Base-by-base conservation (phyloP, 176 grass and related monocot genomes). In the Aegilops longissima region DNA sequence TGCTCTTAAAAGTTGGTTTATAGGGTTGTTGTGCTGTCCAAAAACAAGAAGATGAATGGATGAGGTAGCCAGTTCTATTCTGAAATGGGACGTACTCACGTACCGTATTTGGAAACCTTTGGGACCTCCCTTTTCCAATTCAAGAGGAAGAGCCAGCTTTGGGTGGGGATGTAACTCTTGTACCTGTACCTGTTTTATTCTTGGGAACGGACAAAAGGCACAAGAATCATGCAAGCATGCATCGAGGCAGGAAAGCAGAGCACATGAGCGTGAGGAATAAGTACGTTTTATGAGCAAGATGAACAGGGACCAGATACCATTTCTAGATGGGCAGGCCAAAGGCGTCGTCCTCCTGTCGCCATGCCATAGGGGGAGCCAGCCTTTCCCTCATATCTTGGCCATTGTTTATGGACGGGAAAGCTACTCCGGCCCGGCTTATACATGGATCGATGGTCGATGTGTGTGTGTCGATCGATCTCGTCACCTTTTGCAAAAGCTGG, bases 401-500 rank as follows among this genome's bases (percentile, higher is more conserved):
- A 82, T 90, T 84, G 76, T 85, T 84, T 89, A 87, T 78, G 52
- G 20, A 7, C 27, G 42, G 24, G 38, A 66, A 89, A 76, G 72
- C 72, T 85, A 70, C 30, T 59, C 54, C 56, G 56, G 18, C 56
- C 16, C 20, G 66, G 39, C n/a, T 25, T 66, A 35, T 36, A 35
- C 12, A 49, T 67, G 23, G 18, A 42, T 25, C 39, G 38, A 36
- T 68, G 24, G 1, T 54, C 51, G 51, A 58, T 58, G 56, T 74
- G 23, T 74, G 40, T 74, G 16, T 51, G 8, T 49, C 23, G 71
- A 73, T 33, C 39, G 24, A 75, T 52, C 62, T 16, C 25, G 40
- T 67, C n/a, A 8, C n/a, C 90, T 73, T 89, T 92, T 75, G 74
- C 58, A 20, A 88, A 88, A 91, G 90, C 84, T 67, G 78, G 29